These are phyloP conservation scores for Aquilaria sinensis DNA, from an alignment of 345 rosid species.

Conservation along the genomic window DNA sequence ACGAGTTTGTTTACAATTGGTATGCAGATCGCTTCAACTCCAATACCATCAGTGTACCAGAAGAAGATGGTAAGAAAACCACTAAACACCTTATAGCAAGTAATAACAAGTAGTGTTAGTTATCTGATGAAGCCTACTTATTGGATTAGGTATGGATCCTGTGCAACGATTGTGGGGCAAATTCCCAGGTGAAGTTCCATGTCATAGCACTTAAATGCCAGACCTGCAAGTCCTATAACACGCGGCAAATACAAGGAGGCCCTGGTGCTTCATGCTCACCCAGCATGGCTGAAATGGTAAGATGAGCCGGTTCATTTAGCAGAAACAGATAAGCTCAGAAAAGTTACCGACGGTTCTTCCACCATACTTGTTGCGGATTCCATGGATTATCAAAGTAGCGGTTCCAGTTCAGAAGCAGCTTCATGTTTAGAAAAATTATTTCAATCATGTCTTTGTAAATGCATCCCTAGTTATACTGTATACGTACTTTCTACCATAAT, in stretches of 20 bases:
- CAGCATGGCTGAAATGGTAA: slow-evolving; percentile 40
- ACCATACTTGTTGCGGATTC: too few species aligned
- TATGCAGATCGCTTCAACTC: slow-evolving; percentile 66
- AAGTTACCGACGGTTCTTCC: too few species aligned
- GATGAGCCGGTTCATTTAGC: slow-evolving; percentile 11
- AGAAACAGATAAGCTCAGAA: too few species aligned
- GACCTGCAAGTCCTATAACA: slow-evolving; percentile 72
- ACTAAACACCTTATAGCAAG: too few species aligned
- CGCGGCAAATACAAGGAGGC: slow-evolving; percentile 53
- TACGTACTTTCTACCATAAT: too few species aligned
- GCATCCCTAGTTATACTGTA: too few species aligned
- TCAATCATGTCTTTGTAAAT: too few species aligned
- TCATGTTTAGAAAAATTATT: too few species aligned
- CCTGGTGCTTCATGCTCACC: slow-evolving; percentile 46
- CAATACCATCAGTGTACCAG: slow-evolving; percentile 63
- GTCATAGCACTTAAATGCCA: slow-evolving; percentile 64
- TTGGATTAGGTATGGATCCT: slow-evolving; percentile 52
- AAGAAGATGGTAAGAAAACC: slow-evolving; percentile 42
- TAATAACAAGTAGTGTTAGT: too few species aligned
- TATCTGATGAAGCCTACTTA: too few species aligned
- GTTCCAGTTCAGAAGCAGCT: too few species aligned
- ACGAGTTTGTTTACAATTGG: neutral
- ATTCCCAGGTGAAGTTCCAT: slow-evolving; percentile 60
- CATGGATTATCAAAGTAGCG: too few species aligned
- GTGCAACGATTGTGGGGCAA: slow-evolving; percentile 77